Evolutionary conservation across 2,329 filamentous ascomycete genomes (phyloP), one percentile per base, ranked within the genome.

Genomic region (Cytospora piceicola): DNA sequence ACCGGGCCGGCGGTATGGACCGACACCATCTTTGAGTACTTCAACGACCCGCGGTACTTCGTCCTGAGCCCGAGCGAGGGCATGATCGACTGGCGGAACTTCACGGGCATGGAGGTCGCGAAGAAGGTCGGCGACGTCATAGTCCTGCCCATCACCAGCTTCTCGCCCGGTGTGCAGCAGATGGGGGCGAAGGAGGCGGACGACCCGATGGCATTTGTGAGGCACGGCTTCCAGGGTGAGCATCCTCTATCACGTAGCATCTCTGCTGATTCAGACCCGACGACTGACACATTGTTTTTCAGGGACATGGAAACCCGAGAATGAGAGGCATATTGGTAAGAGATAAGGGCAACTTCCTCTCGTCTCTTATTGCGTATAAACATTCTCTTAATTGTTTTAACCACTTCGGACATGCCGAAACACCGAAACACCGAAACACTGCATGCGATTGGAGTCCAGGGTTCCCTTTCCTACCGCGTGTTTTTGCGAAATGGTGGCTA

Each of bases 1-100:
- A 98, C 95, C 0, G 95, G 95, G 0, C 95, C 95, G 0, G 95
- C 92, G 0, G 80, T 96, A 46, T 99, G 95, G 95, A 99, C 95
- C 0, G 95, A 99, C 77, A 83, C 85, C 27, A 85, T 99, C 69
- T 97, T 99, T 79, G 85, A 88, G 67, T 99, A 96, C 80, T 92
- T 99, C 82, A 99, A 98, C 77, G 90, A 98, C 76, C 85, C 88
- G 30, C 87, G 90, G 8, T 97, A 90, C 80, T 99, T 97, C 75
- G 89, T 96, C 75, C 90, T 93, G 84, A 82, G 78, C 67, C 83
- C 84, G 20, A 90, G 87, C 74, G 85, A 84, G 67, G 88, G 87
- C 69, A 89, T 90, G 70, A 91, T 98, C 71, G 90, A 93, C 54
- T 97, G 90, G 83, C 83, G 85, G 71, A 91, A 97, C 70, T 99